Conservation (phyloP, 176 grass and related monocot species). For the Oryza punctata region DNA sequence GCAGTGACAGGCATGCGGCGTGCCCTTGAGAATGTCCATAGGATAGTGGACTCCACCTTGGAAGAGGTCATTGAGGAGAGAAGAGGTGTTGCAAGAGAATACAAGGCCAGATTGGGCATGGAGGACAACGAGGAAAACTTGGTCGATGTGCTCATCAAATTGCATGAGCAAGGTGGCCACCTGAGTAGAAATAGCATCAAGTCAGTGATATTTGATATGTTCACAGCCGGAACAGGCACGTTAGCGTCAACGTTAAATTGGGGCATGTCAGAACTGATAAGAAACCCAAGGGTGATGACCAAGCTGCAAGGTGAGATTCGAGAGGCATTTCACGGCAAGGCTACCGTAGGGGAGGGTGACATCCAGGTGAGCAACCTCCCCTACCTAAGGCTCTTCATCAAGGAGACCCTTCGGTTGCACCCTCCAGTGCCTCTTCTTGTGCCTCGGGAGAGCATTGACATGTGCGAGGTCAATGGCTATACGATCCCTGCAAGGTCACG, state of each 20-base stretch:
- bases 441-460: conserved; percentile 28
- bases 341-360: conserved; percentile 1
- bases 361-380: background rate
- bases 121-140: conserved; percentile 3
- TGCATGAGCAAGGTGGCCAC: conserved; percentile 20
- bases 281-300: conserved; percentile 25
- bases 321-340: background rate
- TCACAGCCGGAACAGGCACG: conserved; percentile 38
- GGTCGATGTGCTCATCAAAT: conserved; percentile 35
- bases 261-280: conserved; percentile 53
- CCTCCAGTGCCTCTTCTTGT: conserved; percentile 43
- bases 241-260: conserved; percentile 24
- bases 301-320: conserved; percentile 47
- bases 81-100: background rate
- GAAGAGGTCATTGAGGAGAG: conserved; percentile 10
- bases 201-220: conserved; percentile 45
- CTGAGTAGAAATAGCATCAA: conserved; percentile 33
- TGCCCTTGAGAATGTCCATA: background rate
- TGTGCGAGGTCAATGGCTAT: conserved; percentile 41
- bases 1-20: conserved; percentile 14
- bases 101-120: background rate
- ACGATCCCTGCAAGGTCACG: background rate
- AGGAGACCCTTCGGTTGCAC: conserved; percentile 52
- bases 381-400: conserved; percentile 51
- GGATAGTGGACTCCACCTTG: conserved; percentile 15